Evolutionary conservation across 208 protist genomes (phyloP).

Genomic region (Wallacemonas sp.): DNA sequence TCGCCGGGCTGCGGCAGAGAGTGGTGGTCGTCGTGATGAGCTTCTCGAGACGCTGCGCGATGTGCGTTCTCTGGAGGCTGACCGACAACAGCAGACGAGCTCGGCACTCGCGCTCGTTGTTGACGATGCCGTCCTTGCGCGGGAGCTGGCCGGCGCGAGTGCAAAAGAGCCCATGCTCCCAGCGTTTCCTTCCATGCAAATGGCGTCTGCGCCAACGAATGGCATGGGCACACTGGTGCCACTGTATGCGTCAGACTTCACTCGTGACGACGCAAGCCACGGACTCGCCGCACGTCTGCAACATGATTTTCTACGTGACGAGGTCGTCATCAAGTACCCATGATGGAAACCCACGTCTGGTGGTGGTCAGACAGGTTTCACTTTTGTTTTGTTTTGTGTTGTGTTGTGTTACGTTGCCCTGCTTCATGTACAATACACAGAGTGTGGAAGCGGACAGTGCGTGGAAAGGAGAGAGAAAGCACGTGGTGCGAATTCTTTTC

Average conservation of each 20-base stretch:
- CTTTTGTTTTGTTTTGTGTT: conserved; percentile 20
- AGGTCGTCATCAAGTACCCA: conserved; percentile 13
- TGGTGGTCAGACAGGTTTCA: background rate
- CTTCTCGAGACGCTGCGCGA: conserved; percentile 4
- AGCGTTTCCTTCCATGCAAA: background rate
- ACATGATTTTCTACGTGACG: conserved; percentile 17
- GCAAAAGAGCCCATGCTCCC: conserved; percentile 1
- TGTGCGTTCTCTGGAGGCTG: background rate
- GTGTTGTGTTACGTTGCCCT: conserved; percentile 7
- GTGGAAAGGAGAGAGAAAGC: background rate
- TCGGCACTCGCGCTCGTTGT: background rate
- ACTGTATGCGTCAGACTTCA: conserved; percentile 9
- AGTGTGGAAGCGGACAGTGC: background rate
- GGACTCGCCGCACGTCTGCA: conserved; percentile 2
- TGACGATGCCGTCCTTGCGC: background rate
- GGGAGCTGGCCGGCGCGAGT: background rate
- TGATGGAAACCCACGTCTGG: no score
- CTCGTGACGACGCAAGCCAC: background rate
- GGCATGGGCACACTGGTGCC: background rate
- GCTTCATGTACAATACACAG: background rate
- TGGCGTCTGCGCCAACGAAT: background rate
- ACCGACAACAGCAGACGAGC: background rate
- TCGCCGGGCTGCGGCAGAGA: conserved; percentile 3
- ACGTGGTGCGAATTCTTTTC: no score
- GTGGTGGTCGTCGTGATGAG: background rate